Percentiles rank a stretch among this genome's conserved stretches.
phyloP scores from a whole-genome alignment of 2,329 filamentous ascomycete species.

The Teratosphaeria destructans region DNA sequence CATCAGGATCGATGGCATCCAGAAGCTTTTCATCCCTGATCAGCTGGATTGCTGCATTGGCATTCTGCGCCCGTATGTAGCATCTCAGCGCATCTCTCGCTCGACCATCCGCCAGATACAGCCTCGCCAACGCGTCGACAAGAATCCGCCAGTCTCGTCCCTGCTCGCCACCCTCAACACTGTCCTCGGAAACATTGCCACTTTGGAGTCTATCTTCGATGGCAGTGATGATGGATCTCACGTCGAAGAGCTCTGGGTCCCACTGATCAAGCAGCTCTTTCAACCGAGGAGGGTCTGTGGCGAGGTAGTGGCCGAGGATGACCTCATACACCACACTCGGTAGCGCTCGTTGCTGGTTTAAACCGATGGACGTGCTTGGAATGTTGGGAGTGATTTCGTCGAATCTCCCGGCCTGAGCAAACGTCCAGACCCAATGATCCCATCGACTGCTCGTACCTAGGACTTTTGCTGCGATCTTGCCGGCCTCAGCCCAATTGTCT shows the following conservation, averaged over 20 bases:
- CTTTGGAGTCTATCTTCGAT: slow-evolving; percentile 57
- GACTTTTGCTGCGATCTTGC: slow-evolving; percentile 71
- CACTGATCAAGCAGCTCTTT: slow-evolving; percentile 71
- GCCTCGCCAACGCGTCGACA: slow-evolving; percentile 72
- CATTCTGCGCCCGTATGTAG: slow-evolving; percentile 85
- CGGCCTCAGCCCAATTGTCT: slow-evolving; percentile 67
- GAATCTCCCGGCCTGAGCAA: slow-evolving; percentile 74
- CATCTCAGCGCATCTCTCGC: slow-evolving; percentile 76
- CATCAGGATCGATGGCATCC: slow-evolving; percentile 65
- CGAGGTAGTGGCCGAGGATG: slow-evolving; percentile 79
- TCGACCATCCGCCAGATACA: slow-evolving; percentile 73
- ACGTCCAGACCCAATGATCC: slow-evolving; percentile 94
- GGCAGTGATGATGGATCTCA: slow-evolving; percentile 61
- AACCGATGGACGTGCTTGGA: neutral
- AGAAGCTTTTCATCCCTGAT: slow-evolving; percentile 85
- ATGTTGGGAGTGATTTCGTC: slow-evolving; percentile 84
- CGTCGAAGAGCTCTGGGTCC: slow-evolving; percentile 75
- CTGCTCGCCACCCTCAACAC: slow-evolving; percentile 59
- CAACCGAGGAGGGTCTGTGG: slow-evolving; percentile 63
- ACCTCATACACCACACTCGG: slow-evolving; percentile 79
- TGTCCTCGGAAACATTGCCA: slow-evolving; percentile 60
- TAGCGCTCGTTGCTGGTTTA: slow-evolving; percentile 47
- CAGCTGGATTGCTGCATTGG: slow-evolving; percentile 74
- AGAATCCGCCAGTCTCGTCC: slow-evolving; percentile 76
- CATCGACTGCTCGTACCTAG: slow-evolving; percentile 69